Conservation (phyloP, 345 rosid genomes). For the Murraya koenigii region DNA sequence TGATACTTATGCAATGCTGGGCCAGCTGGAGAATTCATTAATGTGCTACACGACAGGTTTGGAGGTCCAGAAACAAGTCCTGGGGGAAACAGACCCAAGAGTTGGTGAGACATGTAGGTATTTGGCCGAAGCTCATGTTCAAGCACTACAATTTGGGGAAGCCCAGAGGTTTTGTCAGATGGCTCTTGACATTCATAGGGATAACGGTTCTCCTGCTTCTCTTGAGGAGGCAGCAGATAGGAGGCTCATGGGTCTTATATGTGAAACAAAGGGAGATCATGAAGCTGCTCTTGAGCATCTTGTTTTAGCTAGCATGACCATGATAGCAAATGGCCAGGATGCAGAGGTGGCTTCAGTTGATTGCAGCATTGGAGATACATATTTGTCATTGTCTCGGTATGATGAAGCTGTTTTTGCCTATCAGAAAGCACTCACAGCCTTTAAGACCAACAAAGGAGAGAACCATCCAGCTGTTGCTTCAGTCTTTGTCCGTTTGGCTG, state of each 20-base stretch:
- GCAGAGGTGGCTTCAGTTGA: constrained; percentile 82
- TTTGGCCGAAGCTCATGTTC: constrained; percentile 85
- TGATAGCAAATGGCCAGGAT: constrained; percentile 81
- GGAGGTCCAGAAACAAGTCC: constrained; percentile 64
- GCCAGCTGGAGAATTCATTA: constrained; percentile 76
- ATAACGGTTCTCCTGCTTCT: constrained; percentile 59
- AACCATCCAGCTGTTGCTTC: constrained; percentile 81
- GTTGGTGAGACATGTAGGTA: constrained; percentile 86
- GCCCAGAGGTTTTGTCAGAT: constrained; percentile 66
- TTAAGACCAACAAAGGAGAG: constrained; percentile 81
- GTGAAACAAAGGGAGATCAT: constrained; percentile 80
- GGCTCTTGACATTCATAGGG: constrained; percentile 71
- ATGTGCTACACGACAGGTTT: constrained; percentile 69
- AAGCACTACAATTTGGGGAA: constrained; percentile 77
- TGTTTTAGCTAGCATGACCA: constrained; percentile 89
- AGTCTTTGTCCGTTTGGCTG: constrained; percentile 84
- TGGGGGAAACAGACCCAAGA: constrained; percentile 75
- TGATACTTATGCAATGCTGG: constrained; percentile 84
- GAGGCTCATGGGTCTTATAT: constrained; percentile 92
- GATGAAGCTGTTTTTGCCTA: constrained; percentile 86
- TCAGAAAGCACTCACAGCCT: constrained; percentile 80
- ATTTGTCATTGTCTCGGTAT: constrained; percentile 72
- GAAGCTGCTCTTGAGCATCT: constrained; percentile 88
- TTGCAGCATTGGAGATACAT: constrained; percentile 89
- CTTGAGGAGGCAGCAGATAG: constrained; percentile 86